Conservation (phyloP, 1,139 yeast genomes). For the Pichia sp. region DNA sequence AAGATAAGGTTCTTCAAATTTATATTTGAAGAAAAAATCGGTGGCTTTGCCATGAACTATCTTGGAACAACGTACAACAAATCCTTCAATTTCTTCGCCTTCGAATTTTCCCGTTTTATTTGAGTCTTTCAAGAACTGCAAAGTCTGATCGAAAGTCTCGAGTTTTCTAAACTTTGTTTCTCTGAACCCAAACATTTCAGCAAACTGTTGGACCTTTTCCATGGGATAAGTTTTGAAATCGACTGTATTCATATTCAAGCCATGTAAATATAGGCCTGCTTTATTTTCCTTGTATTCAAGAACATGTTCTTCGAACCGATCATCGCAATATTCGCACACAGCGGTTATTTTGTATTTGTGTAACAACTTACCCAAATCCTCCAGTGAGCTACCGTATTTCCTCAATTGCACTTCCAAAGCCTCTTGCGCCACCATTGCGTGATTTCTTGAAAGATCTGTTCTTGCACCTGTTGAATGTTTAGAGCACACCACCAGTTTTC, state of each 20-base stretch:
- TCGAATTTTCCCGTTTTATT: slow-evolving; percentile 69
- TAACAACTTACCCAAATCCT: slow-evolving; percentile 54
- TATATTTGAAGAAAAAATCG: slow-evolving; percentile 83
- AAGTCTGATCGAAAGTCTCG: slow-evolving; percentile 39
- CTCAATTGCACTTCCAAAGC: slow-evolving; percentile 54
- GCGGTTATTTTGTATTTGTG: slow-evolving; percentile 63
- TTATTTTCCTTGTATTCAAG: slow-evolving; percentile 61
- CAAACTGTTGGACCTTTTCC: slow-evolving; percentile 56
- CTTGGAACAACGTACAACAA: slow-evolving; percentile 67
- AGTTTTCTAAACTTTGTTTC: slow-evolving; percentile 44
- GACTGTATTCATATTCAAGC: slow-evolving; percentile 67
- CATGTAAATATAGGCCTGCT: slow-evolving; percentile 87
- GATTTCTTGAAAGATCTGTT: slow-evolving; percentile 54
- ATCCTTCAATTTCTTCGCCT: slow-evolving; percentile 81
- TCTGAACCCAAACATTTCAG: slow-evolving; percentile 67
- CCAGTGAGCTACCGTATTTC: slow-evolving; percentile 36
- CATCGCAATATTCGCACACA: slow-evolving; percentile 91
- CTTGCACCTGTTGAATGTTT: slow-evolving; percentile 80
- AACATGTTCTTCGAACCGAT: slow-evolving; percentile 89
- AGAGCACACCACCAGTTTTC: slow-evolving; percentile 75
- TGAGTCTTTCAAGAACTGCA: slow-evolving; percentile 50
- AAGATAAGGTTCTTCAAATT: slow-evolving; percentile 91
- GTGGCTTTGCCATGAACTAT: slow-evolving; percentile 14
- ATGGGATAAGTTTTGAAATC: slow-evolving; percentile 64
- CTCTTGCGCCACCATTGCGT: slow-evolving; percentile 67